A percentile compares a stretch with the other conserved stretches of the same genome.
These are phyloP conservation scores for Pseudonitzschia multistriata DNA, from an alignment of 108 stramenopile species.

Conservation along the genomic window DNA sequence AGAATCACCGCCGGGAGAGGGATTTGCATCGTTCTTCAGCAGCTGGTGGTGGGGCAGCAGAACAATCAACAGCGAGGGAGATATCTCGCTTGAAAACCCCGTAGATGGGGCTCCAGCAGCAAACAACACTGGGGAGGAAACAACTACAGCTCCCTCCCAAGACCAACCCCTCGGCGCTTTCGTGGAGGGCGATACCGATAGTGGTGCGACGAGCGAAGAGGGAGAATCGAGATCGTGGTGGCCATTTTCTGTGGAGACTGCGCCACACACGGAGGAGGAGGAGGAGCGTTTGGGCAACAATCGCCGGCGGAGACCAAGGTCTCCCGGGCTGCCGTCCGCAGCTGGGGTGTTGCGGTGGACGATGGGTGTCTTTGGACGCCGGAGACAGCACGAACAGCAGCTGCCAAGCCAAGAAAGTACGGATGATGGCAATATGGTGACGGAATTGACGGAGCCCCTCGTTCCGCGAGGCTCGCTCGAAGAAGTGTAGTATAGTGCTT, in stretches of 20 bases:
- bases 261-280: neutral
- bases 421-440: neutral
- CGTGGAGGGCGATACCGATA: neutral
- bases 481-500: too few relatives aligned
- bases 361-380: constrained; percentile 12
- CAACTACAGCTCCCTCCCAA: neutral
- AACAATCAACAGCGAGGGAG: neutral
- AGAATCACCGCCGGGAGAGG: neutral
- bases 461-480: too few relatives aligned
- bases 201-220: neutral
- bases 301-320: neutral
- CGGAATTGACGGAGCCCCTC: constrained; percentile 18
- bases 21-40: neutral
- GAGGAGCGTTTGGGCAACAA: neutral
- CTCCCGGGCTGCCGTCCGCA: neutral
- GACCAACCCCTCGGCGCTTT: neutral
- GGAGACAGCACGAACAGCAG: neutral
- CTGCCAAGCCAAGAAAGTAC: neutral
- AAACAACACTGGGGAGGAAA: neutral
- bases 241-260: constrained; percentile 15
- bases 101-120: neutral
- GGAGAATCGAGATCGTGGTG: constrained; percentile 3
- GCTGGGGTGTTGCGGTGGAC: neutral
- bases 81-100: neutral
- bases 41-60: neutral